Evolutionary conservation across 352 stramenopile genomes (phyloP).

Genomic region (Phytophthora pseudosyringae): DNA sequence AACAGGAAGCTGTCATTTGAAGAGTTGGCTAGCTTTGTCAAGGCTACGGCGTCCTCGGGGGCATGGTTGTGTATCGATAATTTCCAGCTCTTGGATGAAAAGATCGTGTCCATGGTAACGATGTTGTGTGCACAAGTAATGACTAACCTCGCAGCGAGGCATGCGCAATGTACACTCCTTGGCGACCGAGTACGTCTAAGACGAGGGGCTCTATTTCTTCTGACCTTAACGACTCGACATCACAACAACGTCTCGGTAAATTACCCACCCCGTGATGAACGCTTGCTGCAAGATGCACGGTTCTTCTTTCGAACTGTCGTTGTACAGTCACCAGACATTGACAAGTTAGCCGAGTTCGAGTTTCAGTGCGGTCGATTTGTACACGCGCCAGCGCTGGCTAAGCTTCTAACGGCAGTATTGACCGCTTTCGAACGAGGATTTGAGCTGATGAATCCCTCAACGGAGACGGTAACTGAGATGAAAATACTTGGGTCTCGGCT

Average conservation of each 20-base stretch:
- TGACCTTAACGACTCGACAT: conserved; percentile 20
- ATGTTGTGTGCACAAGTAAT: conserved; percentile 59
- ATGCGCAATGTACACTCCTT: conserved; percentile 45
- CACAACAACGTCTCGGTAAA: not conserved
- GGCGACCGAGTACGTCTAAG: conserved; percentile 54
- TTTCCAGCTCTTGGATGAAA: conserved; percentile 35
- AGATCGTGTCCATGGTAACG: conserved; percentile 32
- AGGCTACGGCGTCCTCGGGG: conserved; percentile 53
- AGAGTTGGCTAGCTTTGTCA: conserved; percentile 49
- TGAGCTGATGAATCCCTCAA: conserved; percentile 15
- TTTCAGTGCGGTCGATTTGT: conserved; percentile 47
- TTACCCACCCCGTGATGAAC: not conserved
- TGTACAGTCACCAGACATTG: conserved; percentile 45
- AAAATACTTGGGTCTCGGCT: conserved; percentile 14
- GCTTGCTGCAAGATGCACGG: conserved; percentile 15
- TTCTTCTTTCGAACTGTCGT: conserved; percentile 55
- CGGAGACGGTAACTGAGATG: not conserved
- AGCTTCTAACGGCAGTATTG: conserved; percentile 42
- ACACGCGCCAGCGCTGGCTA: conserved; percentile 36
- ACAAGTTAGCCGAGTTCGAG: conserved; percentile 51
- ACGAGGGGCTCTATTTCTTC: conserved; percentile 51
- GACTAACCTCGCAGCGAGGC: conserved; percentile 41
- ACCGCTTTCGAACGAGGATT: conserved; percentile 39
- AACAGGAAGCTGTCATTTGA: conserved; percentile 39
- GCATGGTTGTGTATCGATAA: conserved; percentile 63